Conservation (phyloP, 1,139 yeast genomes). For the Spencermartinsiella ligniputridi region DNA sequence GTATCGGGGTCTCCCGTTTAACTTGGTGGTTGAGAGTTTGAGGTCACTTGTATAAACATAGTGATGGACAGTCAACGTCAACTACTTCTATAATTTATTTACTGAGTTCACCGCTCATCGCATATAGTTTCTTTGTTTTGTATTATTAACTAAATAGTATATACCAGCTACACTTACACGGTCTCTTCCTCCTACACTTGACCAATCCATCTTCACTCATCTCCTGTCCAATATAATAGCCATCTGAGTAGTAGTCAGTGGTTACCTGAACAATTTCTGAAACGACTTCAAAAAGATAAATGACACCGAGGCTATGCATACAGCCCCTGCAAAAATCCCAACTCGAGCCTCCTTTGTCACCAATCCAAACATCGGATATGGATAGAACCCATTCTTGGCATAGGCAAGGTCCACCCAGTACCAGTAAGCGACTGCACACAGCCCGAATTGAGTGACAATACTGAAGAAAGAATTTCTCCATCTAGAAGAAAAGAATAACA, state of each 20-base stretch:
- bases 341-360: conserved; percentile 19
- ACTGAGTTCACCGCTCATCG: too few relatives aligned
- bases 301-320: conserved; percentile 17
- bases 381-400: conserved; percentile 31
- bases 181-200: too few relatives aligned
- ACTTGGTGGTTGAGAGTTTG: not conserved
- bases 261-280: conserved; percentile 9
- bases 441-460: conserved; percentile 19
- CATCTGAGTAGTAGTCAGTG: too few relatives aligned
- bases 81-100: not conserved
- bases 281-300: conserved; percentile 14
- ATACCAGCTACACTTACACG: too few relatives aligned
- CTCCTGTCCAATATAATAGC: too few relatives aligned
- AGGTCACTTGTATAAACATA: not conserved
- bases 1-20: conserved; percentile 1
- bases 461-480: conserved; percentile 20
- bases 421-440: conserved; percentile 30
- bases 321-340: conserved; percentile 20
- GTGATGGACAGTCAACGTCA: not conserved
- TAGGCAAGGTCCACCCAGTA: conserved; percentile 30
- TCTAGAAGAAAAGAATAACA: conserved; percentile 23
- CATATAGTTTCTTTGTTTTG: too few relatives aligned
- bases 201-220: too few relatives aligned
- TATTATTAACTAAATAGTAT: too few relatives aligned
- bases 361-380: conserved; percentile 31